phyloP scores from a whole-genome alignment of 2,329 filamentous ascomycete species.

The Botrytis cinerea region DNA sequence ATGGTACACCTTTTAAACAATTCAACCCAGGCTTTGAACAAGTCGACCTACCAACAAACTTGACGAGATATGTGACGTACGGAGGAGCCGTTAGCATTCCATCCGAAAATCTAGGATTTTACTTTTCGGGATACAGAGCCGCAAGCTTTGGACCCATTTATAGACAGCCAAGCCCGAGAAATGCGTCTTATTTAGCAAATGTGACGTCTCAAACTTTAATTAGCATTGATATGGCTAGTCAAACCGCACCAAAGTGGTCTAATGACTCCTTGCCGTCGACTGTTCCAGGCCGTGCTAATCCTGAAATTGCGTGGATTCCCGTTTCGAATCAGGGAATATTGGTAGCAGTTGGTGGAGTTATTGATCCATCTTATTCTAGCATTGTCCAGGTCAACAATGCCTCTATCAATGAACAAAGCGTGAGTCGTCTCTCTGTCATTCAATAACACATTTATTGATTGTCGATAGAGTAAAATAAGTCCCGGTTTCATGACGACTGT shows the following conservation, averaged over 20 bases:
- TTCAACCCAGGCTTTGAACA: background rate
- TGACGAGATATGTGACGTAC: constrained; percentile 64
- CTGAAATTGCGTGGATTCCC: constrained; percentile 74
- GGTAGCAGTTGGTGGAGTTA: constrained; percentile 75
- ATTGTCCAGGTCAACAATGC: constrained; percentile 34
- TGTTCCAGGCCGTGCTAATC: constrained; percentile 59
- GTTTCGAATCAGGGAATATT: constrained; percentile 75
- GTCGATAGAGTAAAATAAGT: constrained; percentile 60
- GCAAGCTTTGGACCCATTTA: constrained; percentile 53
- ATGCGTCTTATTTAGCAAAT: constrained; percentile 33
- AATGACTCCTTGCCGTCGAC: constrained; percentile 55
- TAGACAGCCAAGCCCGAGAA: constrained; percentile 29
- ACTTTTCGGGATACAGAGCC: constrained; percentile 65
- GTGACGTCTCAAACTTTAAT: constrained; percentile 59
- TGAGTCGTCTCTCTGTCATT: constrained; percentile 35
- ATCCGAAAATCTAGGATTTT: constrained; percentile 71
- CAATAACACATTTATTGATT: background rate
- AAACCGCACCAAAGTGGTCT: constrained; percentile 54
- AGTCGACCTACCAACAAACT: constrained; percentile 43
- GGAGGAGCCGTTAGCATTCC: constrained; percentile 65
- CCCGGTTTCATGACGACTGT: constrained; percentile 70
- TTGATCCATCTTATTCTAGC: constrained; percentile 54
- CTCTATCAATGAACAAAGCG: constrained; percentile 44
- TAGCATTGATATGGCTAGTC: constrained; percentile 58
- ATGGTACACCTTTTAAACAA: constrained; percentile 48